Conservation (phyloP, 495 filamentous ascomycete genomes). For the Tuber umbilicatum region DNA sequence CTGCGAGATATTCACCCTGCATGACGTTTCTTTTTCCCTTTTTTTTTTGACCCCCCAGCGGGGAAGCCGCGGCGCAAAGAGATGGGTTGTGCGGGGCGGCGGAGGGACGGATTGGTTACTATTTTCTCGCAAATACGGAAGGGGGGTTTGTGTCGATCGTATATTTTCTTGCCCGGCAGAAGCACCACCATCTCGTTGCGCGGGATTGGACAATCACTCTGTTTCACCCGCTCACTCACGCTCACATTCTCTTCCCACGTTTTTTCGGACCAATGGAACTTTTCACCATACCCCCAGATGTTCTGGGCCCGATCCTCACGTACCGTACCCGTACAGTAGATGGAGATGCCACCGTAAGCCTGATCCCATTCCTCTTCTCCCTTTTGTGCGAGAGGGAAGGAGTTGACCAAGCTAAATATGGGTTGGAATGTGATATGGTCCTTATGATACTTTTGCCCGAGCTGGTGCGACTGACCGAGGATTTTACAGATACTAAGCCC, state of each 20-base stretch:
- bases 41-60: neutral
- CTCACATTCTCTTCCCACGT: neutral
- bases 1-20: neutral
- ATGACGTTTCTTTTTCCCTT: neutral
- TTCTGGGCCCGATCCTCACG: no score
- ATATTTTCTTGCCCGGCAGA: neutral
- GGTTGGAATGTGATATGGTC: neutral
- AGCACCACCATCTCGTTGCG: neutral
- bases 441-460: neutral
- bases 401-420: neutral
- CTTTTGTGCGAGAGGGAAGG: neutral
- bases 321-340: no score
- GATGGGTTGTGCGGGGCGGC: neutral
- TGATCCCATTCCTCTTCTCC: neutral
- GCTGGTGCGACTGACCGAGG: neutral
- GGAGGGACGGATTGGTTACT: neutral
- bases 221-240: neutral
- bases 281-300: neutral
- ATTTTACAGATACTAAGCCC: neutral
- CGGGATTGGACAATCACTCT: neutral
- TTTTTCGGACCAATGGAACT: constrained; percentile 1
- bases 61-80: neutral
- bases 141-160: neutral
- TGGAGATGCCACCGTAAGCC: constrained; percentile 2
- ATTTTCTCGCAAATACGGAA: neutral